Conservation (phyloP, 306 rosid genomes). For the Vigna radiata region DNA sequence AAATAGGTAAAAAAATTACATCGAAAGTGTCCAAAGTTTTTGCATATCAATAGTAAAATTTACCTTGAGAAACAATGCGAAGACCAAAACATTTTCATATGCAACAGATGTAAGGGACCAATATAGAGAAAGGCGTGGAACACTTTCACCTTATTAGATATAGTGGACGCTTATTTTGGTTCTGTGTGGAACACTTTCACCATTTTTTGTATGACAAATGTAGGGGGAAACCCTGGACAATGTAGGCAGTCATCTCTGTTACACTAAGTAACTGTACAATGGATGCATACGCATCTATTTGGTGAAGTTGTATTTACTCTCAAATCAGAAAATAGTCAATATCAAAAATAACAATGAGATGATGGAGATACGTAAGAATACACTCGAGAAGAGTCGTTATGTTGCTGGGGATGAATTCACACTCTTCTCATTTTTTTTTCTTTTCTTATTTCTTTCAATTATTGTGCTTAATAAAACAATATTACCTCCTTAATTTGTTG, state of each 20-base stretch:
- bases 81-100: not conserved
- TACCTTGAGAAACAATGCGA: not conserved
- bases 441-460: slow-evolving; percentile 32
- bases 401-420: no score
- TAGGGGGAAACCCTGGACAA: not conserved
- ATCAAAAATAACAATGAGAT: no score
- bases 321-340: no score
- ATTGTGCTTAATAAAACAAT: slow-evolving; percentile 9
- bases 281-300: not conserved
- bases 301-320: no score
- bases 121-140: no score
- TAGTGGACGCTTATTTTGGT: slow-evolving; percentile 1
- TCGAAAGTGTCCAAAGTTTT: not conserved
- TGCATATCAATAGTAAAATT: not conserved
- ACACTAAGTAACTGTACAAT: not conserved
- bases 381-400: no score
- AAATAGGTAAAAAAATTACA: not conserved
- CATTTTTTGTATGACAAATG: slow-evolving; percentile 8
- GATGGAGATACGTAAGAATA: no score
- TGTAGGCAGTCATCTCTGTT: not conserved
- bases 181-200: not conserved
- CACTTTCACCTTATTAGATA: not conserved
- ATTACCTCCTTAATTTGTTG: slow-evolving; percentile 39
- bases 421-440: not conserved
- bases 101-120: not conserved